Evolutionary conservation across 1,139 yeast genomes (phyloP), one percentile per base, ranked within the genome.

Genomic region (Pichia sp.): DNA sequence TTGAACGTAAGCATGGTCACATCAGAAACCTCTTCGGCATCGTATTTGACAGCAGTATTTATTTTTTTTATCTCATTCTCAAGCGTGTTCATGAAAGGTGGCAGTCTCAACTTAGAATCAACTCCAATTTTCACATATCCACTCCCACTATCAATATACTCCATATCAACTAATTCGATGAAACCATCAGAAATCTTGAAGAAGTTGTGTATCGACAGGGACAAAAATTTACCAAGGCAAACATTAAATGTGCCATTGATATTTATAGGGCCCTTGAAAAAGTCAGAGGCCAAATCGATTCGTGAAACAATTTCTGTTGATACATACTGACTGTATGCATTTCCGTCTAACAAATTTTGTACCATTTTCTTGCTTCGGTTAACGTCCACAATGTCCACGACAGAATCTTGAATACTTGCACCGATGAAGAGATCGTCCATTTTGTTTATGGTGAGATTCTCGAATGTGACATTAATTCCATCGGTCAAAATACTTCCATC

Each of bases 111-210:
- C 5, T 44, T 43, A 2, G 45, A 47, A 13, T 45, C 29, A 10
- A 49, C 32, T 11, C 4, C 43, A 30, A 57, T 13, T 34, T 41
- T 45, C 8, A 57, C 47, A 31, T 10, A 30, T 4, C 49, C 34
- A 2, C 23, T 13, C 11, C 45, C 26, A 15, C 48, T 49, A 13
- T 26, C 49, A 7, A 45, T 29, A 34, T 15, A 45, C n/a, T 41
- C 36, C 4, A 46, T 16, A 5, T 49, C 57, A 6, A 43, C n/a
- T 4, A 40, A 26, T 8, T 45, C 48, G 38, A 38, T 45, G 6
- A 47, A 5, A 38, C 32, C 38, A 40, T 40, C 30, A 7, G 30
- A 3, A n/a, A 8, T 40, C 6, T 29, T 15, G 8, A 4, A 6
- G 15, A 40, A 26, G 6, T 19, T 13, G 13, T 11, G 29, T 23